Conservation (phyloP, 495 filamentous ascomycete genomes). For the Xylaria acuta region DNA sequence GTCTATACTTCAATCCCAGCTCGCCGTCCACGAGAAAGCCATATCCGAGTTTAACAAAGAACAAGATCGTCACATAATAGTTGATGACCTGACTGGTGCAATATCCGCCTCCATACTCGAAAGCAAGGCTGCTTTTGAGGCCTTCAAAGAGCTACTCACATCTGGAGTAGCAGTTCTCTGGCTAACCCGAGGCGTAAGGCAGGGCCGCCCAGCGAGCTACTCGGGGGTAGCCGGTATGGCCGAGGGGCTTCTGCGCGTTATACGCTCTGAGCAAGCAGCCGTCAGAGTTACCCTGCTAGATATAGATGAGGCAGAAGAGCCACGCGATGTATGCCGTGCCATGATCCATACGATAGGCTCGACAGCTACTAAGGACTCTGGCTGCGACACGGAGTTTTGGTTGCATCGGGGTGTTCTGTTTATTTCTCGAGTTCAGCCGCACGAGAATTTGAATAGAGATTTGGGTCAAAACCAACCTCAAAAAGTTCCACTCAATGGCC, state of each 20-base stretch:
- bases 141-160: slow-evolving; percentile 29
- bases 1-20: neutral
- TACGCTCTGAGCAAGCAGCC: slow-evolving; percentile 36
- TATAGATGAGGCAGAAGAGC: slow-evolving; percentile 26
- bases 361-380: slow-evolving; percentile 30
- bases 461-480: slow-evolving; percentile 8
- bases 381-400: slow-evolving; percentile 37
- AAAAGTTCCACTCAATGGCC: slow-evolving; percentile 15
- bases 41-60: slow-evolving; percentile 17
- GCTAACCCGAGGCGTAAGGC: slow-evolving; percentile 33
- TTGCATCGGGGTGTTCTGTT: slow-evolving; percentile 32
- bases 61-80: slow-evolving; percentile 22
- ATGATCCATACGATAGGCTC: slow-evolving; percentile 24
- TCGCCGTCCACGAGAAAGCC: slow-evolving; percentile 7
- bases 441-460: slow-evolving; percentile 14
- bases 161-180: slow-evolving; percentile 32
- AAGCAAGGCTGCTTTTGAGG: slow-evolving; percentile 21
- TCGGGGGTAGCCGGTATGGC: slow-evolving; percentile 26
- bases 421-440: slow-evolving; percentile 27
- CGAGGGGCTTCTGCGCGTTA: slow-evolving; percentile 33
- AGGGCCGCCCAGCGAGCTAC: slow-evolving; percentile 21
- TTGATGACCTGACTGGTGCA: slow-evolving; percentile 30
- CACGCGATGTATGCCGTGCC: slow-evolving; percentile 17
- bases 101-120: slow-evolving; percentile 31
- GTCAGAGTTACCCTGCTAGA: slow-evolving; percentile 31